These are phyloP conservation scores for Mycena galericulata DNA, from an alignment of 768 basidiomycete genomes.

Conservation along the genomic window DNA sequence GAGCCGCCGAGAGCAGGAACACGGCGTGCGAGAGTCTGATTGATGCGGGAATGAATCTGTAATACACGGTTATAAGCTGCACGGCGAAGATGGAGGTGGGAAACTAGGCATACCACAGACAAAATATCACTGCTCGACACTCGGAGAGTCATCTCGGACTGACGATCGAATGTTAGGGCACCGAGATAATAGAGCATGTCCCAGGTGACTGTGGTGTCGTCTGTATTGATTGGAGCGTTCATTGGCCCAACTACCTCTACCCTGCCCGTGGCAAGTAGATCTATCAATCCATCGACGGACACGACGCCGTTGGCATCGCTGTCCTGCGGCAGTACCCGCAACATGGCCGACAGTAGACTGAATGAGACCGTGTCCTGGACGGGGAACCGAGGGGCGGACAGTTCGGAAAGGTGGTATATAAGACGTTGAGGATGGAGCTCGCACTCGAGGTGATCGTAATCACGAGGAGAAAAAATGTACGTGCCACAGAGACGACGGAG, in stretches of 20 bases:
- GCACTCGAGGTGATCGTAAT: not conserved
- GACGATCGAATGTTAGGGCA: slow-evolving; percentile 7
- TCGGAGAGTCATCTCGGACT: no score
- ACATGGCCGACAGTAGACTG: no score
- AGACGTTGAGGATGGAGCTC: slow-evolving; percentile 13
- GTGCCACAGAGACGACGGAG: slow-evolving; percentile 9
- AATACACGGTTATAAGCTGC: no score
- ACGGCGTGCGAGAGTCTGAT: no score
- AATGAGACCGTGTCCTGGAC: not conserved
- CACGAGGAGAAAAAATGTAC: not conserved
- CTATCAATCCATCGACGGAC: slow-evolving; percentile 4
- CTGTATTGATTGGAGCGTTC: not conserved
- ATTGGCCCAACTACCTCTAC: not conserved
- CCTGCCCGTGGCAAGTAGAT: slow-evolving; percentile 17
- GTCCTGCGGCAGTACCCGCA: no score
- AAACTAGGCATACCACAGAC: no score
- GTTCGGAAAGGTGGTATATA: not conserved
- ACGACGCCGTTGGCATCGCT: not conserved
- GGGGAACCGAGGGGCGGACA: not conserved
- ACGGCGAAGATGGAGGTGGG: no score
- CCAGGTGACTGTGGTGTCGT: slow-evolving; percentile 9
- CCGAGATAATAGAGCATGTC: slow-evolving; percentile 10
- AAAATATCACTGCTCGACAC: no score
- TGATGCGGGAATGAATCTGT: no score
- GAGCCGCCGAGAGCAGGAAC: no score